These are phyloP conservation scores for Raffaelea deltoideospora DNA, from an alignment of 2,329 filamentous ascomycete genomes.

Conservation along the genomic window DNA sequence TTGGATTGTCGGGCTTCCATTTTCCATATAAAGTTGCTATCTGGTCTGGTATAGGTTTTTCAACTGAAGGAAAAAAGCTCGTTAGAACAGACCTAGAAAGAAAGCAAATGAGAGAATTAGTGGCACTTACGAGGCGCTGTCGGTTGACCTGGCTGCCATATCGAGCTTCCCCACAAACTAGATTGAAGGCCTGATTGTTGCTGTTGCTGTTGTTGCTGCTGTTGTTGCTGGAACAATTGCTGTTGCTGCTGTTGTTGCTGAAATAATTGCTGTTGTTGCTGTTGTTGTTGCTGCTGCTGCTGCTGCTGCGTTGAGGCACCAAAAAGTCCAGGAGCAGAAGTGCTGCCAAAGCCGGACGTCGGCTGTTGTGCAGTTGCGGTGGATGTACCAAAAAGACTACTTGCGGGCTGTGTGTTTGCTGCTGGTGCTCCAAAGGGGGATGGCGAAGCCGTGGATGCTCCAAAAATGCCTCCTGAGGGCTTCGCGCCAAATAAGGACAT, in stretches of 20 bases:
- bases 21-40: constrained; percentile 55
- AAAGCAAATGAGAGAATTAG: background rate
- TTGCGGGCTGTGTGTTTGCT: background rate
- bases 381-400: constrained; percentile 21
- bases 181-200: constrained; percentile 18
- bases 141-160: constrained; percentile 36
- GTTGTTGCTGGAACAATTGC: constrained; percentile 25
- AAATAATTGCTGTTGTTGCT: constrained; percentile 23
- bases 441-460: background rate
- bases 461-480: constrained; percentile 5
- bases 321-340: too few relatives aligned
- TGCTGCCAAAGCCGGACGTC: too few relatives aligned
- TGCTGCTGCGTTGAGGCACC: constrained; percentile 15
- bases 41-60: constrained; percentile 62
- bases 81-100: background rate
- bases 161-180: constrained; percentile 28
- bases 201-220: constrained; percentile 19
- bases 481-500: constrained; percentile 11
- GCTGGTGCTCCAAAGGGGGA: constrained; percentile 1
- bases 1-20: constrained; percentile 54
- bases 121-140: constrained; percentile 26
- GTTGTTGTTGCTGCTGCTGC: constrained; percentile 17
- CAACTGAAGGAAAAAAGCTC: constrained; percentile 25
- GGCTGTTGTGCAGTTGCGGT: constrained; percentile 10
- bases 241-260: constrained; percentile 21